These are phyloP conservation scores for Rosa chinensis DNA, from an alignment of 306 rosid species.

Conservation along the genomic window DNA sequence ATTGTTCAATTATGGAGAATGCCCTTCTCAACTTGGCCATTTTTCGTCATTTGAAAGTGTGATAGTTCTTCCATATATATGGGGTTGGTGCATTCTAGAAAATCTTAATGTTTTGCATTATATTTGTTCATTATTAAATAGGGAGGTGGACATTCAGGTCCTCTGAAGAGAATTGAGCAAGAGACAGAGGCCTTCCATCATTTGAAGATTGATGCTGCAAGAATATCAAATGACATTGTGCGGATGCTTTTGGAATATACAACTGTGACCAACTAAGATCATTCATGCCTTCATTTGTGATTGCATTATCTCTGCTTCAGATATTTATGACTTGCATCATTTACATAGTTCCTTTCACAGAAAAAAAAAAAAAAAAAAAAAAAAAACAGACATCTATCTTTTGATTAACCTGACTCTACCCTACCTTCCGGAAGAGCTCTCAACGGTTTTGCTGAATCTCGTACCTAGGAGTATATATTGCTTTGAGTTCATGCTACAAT, in stretches of 20 bases:
- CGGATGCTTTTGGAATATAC: constrained; percentile 16
- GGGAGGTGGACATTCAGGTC: too few relatives aligned
- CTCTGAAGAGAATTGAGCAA: too few relatives aligned
- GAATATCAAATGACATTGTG: constrained; percentile 30
- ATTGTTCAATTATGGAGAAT: not conserved
- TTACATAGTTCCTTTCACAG: too few relatives aligned
- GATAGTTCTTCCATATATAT: too few relatives aligned
- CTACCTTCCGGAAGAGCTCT: not conserved
- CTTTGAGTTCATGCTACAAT: constrained; percentile 1
- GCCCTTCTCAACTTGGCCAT: too few relatives aligned
- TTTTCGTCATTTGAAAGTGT: too few relatives aligned
- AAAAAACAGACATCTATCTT: too few relatives aligned
- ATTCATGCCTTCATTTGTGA: too few relatives aligned
- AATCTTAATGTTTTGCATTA: not conserved
- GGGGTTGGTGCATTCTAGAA: not conserved
- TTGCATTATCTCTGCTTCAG: too few relatives aligned
- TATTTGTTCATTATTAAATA: too few relatives aligned
- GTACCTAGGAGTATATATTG: not conserved
- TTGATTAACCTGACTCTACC: not conserved
- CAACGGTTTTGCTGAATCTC: not conserved
- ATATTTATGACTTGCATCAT: too few relatives aligned
- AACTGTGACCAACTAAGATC: constrained; percentile 12
- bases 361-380: too few relatives aligned
- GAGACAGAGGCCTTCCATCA: constrained; percentile 15
- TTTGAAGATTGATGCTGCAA: constrained; percentile 51